Conservation (phyloP, 257 asterid genomes). For the Vinca minor region DNA sequence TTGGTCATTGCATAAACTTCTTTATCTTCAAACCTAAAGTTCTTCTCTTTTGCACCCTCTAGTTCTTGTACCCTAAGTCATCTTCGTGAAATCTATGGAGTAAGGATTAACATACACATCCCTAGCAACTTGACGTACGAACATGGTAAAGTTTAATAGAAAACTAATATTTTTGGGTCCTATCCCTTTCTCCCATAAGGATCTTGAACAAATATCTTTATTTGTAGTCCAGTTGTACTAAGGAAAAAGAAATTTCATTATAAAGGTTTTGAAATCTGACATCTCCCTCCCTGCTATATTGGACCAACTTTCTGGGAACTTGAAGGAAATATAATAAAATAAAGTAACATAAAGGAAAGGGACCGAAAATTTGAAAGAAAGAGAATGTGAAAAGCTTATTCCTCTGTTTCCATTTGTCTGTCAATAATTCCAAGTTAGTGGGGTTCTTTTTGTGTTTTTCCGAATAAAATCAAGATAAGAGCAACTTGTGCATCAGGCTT, state of each 20-base stretch:
- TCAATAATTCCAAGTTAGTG: not conserved
- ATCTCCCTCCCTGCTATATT: too few relatives aligned
- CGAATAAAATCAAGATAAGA: not conserved
- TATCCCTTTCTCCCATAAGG: not conserved
- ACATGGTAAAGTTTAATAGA: not conserved
- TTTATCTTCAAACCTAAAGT: not conserved
- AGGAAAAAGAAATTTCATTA: not conserved
- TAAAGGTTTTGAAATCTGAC: not conserved
- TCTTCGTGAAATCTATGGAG: too few relatives aligned
- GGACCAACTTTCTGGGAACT: not conserved
- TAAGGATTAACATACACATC: not conserved
- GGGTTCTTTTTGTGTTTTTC: not conserved
- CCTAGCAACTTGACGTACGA: not conserved
- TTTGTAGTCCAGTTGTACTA: not conserved
- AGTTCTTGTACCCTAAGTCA: too few relatives aligned
- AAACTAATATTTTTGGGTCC: not conserved
- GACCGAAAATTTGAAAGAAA: not conserved
- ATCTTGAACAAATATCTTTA: not conserved
- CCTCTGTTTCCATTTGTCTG: not conserved
- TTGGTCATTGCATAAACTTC: not conserved
- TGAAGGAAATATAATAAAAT: not conserved
- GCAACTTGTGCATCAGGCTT: not conserved
- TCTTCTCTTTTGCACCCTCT: not conserved
- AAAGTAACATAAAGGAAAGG: not conserved
- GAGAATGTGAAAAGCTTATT: not conserved